Evolutionary conservation across 768 basidiomycete species (phyloP).

Genomic region (Tulasnella sp.): DNA sequence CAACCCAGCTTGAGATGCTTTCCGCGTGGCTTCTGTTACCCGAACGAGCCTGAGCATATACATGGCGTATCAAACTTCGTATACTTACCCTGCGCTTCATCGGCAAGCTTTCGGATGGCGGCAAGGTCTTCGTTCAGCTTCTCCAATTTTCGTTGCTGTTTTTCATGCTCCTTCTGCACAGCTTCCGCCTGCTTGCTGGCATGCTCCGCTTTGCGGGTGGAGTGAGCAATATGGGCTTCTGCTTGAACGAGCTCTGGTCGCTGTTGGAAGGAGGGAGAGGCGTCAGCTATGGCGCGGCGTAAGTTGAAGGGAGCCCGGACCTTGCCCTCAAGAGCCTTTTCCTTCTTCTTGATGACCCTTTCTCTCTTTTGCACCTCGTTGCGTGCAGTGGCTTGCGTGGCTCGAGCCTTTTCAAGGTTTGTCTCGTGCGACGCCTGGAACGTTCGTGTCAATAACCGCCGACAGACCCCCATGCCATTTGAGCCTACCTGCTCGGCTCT

Average conservation of each 20-base stretch:
- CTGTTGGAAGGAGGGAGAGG: constrained; percentile 42
- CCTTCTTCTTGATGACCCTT: constrained; percentile 82
- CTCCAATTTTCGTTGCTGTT: constrained; percentile 52
- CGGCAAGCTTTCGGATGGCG: constrained; percentile 63
- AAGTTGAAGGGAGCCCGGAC: constrained; percentile 41
- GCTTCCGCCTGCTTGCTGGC: constrained; percentile 61
- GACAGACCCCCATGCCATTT: neutral
- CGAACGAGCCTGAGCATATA: constrained; percentile 1
- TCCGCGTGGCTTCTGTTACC: constrained; percentile 64
- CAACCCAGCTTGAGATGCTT: constrained; percentile 66
- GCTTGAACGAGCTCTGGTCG: constrained; percentile 78
- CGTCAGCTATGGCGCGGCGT: neutral
- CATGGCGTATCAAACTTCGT: neutral
- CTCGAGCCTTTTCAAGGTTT: constrained; percentile 66
- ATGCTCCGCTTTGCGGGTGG: constrained; percentile 70
- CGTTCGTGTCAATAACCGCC: neutral
- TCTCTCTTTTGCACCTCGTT: constrained; percentile 77
- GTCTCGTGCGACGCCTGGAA: constrained; percentile 55
- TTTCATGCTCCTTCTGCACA: constrained; percentile 56
- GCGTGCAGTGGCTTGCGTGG: constrained; percentile 75
- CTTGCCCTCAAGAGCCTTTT: constrained; percentile 82
- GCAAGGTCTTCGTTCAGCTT: constrained; percentile 61
- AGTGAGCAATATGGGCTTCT: constrained; percentile 86
- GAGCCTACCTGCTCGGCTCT: constrained; percentile 56
- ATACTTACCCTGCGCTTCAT: constrained; percentile 69